Conservation (phyloP, 2,329 filamentous ascomycete genomes). For the Fusarium aywerte region DNA sequence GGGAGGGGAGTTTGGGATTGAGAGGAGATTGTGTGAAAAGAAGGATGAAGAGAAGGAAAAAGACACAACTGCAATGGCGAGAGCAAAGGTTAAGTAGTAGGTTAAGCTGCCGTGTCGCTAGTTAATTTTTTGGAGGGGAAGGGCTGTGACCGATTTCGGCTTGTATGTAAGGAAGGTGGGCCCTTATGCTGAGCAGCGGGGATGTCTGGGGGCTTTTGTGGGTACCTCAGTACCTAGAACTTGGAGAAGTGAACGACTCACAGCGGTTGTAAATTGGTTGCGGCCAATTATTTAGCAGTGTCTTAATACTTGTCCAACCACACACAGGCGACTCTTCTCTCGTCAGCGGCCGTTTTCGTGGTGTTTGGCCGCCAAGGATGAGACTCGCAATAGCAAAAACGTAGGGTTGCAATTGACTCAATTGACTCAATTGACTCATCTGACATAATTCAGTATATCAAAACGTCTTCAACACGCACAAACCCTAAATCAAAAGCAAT, state of each 20-base stretch:
- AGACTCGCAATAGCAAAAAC: background rate
- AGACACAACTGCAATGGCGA: slow-evolving; percentile 27
- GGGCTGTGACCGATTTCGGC: slow-evolving; percentile 43
- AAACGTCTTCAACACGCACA: background rate
- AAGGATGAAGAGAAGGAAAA: slow-evolving; percentile 43
- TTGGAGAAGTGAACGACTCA: slow-evolving; percentile 4
- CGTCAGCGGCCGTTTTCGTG: slow-evolving; percentile 6
- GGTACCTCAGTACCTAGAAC: slow-evolving; percentile 1
- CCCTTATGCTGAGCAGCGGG: slow-evolving; percentile 30
- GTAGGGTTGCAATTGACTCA: background rate
- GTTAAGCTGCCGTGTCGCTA: slow-evolving; percentile 23
- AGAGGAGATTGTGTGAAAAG: slow-evolving; percentile 44
- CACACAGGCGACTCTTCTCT: slow-evolving; percentile 17
- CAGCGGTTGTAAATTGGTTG: background rate
- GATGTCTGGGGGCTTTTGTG: slow-evolving; percentile 33
- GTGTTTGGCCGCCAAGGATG: slow-evolving; percentile 3
- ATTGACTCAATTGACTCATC: background rate
- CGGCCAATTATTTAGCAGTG: slow-evolving; percentile 24
- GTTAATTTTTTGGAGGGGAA: slow-evolving; percentile 18
- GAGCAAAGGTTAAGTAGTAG: slow-evolving; percentile 46
- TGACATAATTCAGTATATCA: background rate
- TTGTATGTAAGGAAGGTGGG: slow-evolving; percentile 35
- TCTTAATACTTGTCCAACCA: slow-evolving; percentile 17
- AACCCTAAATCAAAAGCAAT: slow-evolving; percentile 1
- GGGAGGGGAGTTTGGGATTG: slow-evolving; percentile 32